A percentile compares a stretch with the other conserved stretches of the same genome.
phyloP scores from a whole-genome alignment of 768 basidiomycete species.

The Tulasnella sp. region DNA sequence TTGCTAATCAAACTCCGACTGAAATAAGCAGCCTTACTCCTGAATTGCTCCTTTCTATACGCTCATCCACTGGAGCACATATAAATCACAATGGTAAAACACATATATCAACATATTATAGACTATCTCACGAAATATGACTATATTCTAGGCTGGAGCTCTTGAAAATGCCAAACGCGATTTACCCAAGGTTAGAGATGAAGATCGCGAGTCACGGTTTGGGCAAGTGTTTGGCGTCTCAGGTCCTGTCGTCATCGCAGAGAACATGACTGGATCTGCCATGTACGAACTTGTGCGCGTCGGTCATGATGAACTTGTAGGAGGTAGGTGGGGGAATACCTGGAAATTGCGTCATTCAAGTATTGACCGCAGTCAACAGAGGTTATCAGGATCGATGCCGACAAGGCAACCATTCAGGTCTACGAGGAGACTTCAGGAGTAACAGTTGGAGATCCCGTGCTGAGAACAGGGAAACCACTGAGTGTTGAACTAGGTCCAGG shows the following conservation, averaged over 20 bases:
- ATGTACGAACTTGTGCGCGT: constrained; percentile 98
- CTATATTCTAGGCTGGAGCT: constrained; percentile 63
- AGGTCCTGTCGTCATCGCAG: constrained; percentile 94
- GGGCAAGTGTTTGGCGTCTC: constrained; percentile 92
- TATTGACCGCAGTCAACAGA: constrained; percentile 36
- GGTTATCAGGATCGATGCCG: constrained; percentile 97
- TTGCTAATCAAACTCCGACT: neutral
- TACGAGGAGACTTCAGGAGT: constrained; percentile 99
- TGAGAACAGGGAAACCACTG: constrained; percentile 94
- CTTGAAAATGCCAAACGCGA: constrained; percentile 80
- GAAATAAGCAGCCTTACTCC: neutral
- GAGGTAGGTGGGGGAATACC: constrained; percentile 41
- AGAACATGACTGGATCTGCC: constrained; percentile 89
- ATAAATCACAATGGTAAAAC: neutral
- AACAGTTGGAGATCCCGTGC: constrained; percentile 94
- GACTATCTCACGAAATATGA: neutral
- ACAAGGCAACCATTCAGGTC: constrained; percentile 97
- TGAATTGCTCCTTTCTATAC: neutral
- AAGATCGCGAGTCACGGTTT: constrained; percentile 75
- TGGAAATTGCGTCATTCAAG: neutral
- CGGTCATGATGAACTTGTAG: constrained; percentile 95
- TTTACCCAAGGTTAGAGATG: constrained; percentile 79
- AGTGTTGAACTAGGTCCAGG: constrained; percentile 97
- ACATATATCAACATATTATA: neutral
- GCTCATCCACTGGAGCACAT: neutral